Evolutionary conservation across 148 eudicot genomes (phyloP), one percentile per base, ranked within the genome.

Genomic region (Rhododendron griersonianum): DNA sequence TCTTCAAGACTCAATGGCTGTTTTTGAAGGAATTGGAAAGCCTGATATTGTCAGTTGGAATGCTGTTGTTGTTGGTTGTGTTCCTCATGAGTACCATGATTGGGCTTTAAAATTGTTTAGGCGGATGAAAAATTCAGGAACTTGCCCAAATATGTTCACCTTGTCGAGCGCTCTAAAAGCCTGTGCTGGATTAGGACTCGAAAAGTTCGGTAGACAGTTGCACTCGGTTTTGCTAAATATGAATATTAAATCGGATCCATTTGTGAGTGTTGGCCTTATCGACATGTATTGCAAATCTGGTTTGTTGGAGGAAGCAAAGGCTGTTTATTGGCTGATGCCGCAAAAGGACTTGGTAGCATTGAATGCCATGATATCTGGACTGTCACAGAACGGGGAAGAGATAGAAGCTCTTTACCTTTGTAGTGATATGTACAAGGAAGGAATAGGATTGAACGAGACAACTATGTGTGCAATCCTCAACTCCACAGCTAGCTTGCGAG

Each of bases 251-350:
- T 85, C 87, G 48, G 98, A 95, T 88, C 79, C 87, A 1, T 94
- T 91, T 88, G 86, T 90, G 7, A 86, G 88, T 81, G 94, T 91
- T 81, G 95, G 95, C 37, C 91, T 95, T 44, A 86, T 95, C 55
- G 95, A 93, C 86, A 93, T 95, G 94, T 95, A 95, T 84, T 89
- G 88, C 88, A 95, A 95, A 87, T 93, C 93, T 82, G 86, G 85
- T 25, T 88, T 89, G 11, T 76, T 91, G 88, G 85, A 91, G 76
- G 92, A 93, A 65, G 98, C 98, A 44, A 74, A 91, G 85, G 83
- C 78, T 30, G 84, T 91, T 75, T 92, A 91, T 85, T 59, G 76
- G 33, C 59, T 89, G 39, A 88, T 91, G 87, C 84, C 87, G 13
- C 86, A 88, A 11, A 63, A 41, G 51, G 84, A 82, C 84, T 39